Evolutionary conservation across 768 basidiomycete genomes (phyloP), one percentile per base, ranked within the genome.

Genomic region (Amanita pallidorosea): DNA sequence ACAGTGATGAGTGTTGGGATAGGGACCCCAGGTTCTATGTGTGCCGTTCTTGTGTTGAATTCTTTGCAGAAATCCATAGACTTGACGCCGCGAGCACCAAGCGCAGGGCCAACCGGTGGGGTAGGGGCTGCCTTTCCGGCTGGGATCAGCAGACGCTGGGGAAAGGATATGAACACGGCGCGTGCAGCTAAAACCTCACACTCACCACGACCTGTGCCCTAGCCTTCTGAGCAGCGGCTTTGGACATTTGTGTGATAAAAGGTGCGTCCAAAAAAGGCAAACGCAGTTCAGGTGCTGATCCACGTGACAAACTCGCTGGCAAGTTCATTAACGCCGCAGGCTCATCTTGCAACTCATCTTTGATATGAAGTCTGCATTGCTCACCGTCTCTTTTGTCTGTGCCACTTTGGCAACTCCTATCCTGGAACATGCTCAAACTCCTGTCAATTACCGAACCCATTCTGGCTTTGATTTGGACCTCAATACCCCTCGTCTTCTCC

Each of bases 31-130:
- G 85, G 81, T 55, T 82, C 78, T 34, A 95, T 76, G 64, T 90
- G 85, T 29, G 89, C 85, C 17, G 95, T 97, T 56, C 85, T 83
- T n/a, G 95, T 94, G 63, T 99, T 99, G 72, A 98, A 99, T 65
- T 98, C 93, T 67, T 97, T 99, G 76, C 93, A 96, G 64, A 99
- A 99, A 70, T 99, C 96, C 88, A 98, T 98, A 23, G 93, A 92
- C 70, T 96, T 97, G 58, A 99, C 94, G 59, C 96, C 96, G 61
- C 91, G 83, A 56, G 96, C 95, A 71, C 96, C 96, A 48, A 99
- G 80, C 29, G 94, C 95, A 49, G 95, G 95, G 61, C 95, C 95
- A 47, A 99, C 87, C 7, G 95, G 95, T 51, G 95, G 95, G 35
- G 90, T 88, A 15, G 95, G 94, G 23, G 94, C 85, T 33, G 95